Base-by-base conservation (phyloP, 208 protist genomes). In the Acanthamoeba lenticulata region DNA sequence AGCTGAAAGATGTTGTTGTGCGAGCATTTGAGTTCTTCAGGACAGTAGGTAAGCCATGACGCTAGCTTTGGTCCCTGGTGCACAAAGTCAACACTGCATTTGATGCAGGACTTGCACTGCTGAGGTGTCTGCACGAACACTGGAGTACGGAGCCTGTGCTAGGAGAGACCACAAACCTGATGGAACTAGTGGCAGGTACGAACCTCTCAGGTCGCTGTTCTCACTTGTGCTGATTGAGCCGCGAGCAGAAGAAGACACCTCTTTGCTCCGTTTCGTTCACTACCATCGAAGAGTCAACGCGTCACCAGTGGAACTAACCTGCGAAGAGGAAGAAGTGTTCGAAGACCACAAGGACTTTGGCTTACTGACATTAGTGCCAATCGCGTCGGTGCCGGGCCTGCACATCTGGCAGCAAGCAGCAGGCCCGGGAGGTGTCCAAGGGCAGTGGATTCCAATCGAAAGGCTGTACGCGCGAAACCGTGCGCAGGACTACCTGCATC, bases 301-400 rank as follows among this genome's bases (percentile, higher is more conserved):
- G 67, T 42, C 13, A 27, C 29, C 32, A 77, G 67, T 32, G 4
- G 32, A 74, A 74, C 4, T 15, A 15, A 24, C 5, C 52, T 7
- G 0, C 0, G 36, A 77, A 2, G 36, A 38, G 3, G 67, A 77
- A 11, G 67, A 77, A 29, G 67, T 77, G n/a, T 77, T 77, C 4
- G 67, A 77, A 38, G 67, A 77, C 11, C 67, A 77, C 67, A 77
- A 77, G 32, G 67, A 77, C 67, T 77, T 77, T 38, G 67, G 67
- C 17, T 34, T 77, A 24, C 67, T 77, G 19, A 77, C 67, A 4
- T 34, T 77, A 1, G 67, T 77, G 13, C 67, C 67, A 3, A 36
- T 77, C 24, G 27, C 67, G 11, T 24, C 32, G 17, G 67, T 77
- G 17, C 67, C 67, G 21, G 67, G 67, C 32, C 67, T 77, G n/a